Evolutionary conservation across 768 basidiomycete species (phyloP).

Genomic region (Wakefieldia striispora): DNA sequence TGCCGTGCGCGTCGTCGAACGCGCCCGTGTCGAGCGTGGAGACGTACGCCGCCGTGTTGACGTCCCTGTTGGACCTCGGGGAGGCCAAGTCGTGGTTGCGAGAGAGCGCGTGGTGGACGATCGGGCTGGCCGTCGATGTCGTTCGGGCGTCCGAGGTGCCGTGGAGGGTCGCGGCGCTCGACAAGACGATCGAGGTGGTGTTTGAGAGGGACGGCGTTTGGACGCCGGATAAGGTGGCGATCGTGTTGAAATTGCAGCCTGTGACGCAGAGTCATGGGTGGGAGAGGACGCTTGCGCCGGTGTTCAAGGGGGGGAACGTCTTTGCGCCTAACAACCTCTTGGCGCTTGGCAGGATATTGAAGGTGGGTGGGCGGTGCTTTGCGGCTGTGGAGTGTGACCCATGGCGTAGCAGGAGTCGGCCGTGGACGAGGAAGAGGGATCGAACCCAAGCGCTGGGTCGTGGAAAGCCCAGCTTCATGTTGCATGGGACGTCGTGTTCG

Average conservation of each 20-base stretch:
- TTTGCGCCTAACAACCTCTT: conserved; percentile 72
- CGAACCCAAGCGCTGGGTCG: conserved; percentile 50
- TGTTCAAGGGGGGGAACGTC: conserved; percentile 74
- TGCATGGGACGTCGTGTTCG: conserved; percentile 83
- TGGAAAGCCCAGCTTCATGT: conserved; percentile 95
- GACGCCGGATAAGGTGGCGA: conserved; percentile 87
- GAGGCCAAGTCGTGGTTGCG: conserved; percentile 87
- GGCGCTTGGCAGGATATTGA: conserved; percentile 72
- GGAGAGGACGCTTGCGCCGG: conserved; percentile 60
- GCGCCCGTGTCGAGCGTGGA: conserved; percentile 54
- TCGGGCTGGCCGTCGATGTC: conserved; percentile 61
- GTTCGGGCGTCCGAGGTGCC: conserved; percentile 54
- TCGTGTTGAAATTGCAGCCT: conserved; percentile 69
- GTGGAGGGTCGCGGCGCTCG: conserved; percentile 71
- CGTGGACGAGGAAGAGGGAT: conserved; percentile 50
- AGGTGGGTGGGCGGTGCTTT: conserved; percentile 47
- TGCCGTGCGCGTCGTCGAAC: too few species aligned
- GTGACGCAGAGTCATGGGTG: conserved; percentile 63
- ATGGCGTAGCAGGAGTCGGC: conserved; percentile 49
- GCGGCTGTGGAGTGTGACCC: conserved; percentile 1
- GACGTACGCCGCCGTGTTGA: conserved; percentile 57
- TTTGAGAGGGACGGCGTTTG: conserved; percentile 48
- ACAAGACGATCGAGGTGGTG: conserved; percentile 46
- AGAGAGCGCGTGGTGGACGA: conserved; percentile 88
- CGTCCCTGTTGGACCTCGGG: conserved; percentile 64